Evolutionary conservation across 2,329 filamentous ascomycete genomes (phyloP).

Genomic region (Penicillium psychrosexuale): DNA sequence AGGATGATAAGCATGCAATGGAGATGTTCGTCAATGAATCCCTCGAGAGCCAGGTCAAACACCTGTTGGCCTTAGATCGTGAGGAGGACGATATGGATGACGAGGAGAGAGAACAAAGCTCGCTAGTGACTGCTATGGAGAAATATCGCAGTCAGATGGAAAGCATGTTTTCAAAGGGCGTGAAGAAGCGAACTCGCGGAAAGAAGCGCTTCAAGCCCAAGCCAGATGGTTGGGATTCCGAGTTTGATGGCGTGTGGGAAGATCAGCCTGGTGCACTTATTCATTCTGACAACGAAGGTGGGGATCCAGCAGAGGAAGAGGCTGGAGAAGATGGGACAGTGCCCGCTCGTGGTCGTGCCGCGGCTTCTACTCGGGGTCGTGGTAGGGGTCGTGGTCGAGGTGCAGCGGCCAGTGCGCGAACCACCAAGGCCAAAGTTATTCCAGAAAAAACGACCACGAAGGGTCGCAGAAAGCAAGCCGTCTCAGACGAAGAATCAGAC

Average conservation of each 20-base stretch:
- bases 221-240: conserved; percentile 82
- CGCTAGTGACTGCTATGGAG: conserved; percentile 71
- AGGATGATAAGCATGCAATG: conserved; percentile 92
- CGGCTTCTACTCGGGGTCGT: conserved; percentile 47
- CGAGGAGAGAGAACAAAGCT: conserved; percentile 63
- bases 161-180: conserved; percentile 65
- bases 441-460: conserved; percentile 23
- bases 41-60: conserved; percentile 66
- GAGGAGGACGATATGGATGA: conserved; percentile 68
- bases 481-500: conserved; percentile 42
- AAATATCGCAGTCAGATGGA: conserved; percentile 67
- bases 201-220: conserved; percentile 67
- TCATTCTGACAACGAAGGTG: conserved; percentile 50
- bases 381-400: conserved; percentile 47
- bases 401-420: conserved; percentile 37
- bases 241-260: conserved; percentile 81
- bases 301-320: conserved; percentile 46
- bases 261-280: conserved; percentile 68
- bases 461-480: conserved; percentile 29
- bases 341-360: conserved; percentile 27
- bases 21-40: conserved; percentile 73
- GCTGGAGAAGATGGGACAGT: conserved; percentile 48
- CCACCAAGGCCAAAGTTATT: conserved; percentile 31
- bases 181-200: conserved; percentile 51
- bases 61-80: conserved; percentile 65